phyloP scores from a whole-genome alignment of 1,139 yeast genomes.

The Nakaseomyces glabratus region DNA sequence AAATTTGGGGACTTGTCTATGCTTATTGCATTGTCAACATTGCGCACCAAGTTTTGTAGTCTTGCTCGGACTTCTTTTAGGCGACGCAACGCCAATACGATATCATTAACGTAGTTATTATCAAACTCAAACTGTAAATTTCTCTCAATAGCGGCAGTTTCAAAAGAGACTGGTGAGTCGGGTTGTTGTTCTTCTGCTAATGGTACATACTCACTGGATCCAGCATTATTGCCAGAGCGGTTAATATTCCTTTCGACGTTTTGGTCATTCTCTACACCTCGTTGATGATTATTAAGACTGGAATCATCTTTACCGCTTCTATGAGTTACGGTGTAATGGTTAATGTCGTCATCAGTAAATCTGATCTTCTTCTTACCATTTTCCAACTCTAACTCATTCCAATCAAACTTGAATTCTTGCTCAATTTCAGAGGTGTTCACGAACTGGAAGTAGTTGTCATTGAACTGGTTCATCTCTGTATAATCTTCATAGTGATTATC shows the following conservation, averaged over 20 bases:
- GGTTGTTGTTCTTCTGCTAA: not conserved
- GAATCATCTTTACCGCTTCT: no score
- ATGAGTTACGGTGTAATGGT: no score
- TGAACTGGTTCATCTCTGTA: no score
- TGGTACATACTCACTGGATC: not conserved
- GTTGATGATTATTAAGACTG: no score
- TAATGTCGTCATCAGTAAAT: not conserved
- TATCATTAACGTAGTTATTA: constrained; percentile 4
- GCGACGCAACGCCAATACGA: not conserved
- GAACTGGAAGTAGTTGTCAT: no score
- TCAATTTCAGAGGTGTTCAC: no score
- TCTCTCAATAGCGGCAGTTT: constrained; percentile 1
- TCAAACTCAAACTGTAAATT: not conserved
- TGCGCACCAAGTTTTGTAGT: not conserved
- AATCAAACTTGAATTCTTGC: constrained; percentile 3
- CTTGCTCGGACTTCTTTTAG: constrained; percentile 1
- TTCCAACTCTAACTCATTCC: constrained; percentile 3
- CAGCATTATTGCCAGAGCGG: no score
- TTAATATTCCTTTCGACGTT: no score
- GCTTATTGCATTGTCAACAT: no score
- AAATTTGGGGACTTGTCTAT: no score
- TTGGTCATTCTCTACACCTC: no score
- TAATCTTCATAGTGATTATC: no score
- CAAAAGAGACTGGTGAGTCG: not conserved
- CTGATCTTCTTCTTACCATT: not conserved